A percentile compares a stretch with the other conserved stretches of the same genome.
These are phyloP conservation scores for Butyriboletus appendiculatus DNA, from an alignment of 1,284 basidiomycete genomes.

Conservation along the genomic window DNA sequence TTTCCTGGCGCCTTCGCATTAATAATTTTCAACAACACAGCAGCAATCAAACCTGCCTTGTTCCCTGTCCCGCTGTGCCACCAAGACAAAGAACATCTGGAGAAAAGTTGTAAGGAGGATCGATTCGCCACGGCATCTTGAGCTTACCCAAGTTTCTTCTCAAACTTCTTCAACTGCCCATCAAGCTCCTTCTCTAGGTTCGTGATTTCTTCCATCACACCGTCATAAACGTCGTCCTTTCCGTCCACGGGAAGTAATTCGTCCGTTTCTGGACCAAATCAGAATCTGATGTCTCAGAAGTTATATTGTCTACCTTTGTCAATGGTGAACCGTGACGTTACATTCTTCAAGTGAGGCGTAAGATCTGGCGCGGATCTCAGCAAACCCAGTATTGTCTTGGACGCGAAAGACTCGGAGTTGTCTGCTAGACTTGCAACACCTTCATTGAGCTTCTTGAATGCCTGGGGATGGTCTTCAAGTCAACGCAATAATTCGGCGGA, in stretches of 20 bases:
- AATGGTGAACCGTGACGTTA: conserved; percentile 67
- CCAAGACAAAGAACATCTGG: conserved; percentile 60
- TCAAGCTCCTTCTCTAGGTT: conserved; percentile 74
- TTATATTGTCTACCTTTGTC: conserved; percentile 56
- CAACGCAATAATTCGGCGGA: background rate
- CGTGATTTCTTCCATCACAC: conserved; percentile 67
- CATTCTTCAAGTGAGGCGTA: conserved; percentile 63
- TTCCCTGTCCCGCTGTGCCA: conserved; percentile 87
- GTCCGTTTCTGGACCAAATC: conserved; percentile 49
- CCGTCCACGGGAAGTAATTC: conserved; percentile 76
- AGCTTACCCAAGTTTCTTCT: conserved; percentile 58
- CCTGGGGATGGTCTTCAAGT: conserved; percentile 42
- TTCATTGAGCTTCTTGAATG: conserved; percentile 73
- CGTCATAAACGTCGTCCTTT: conserved; percentile 85
- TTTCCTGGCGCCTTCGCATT: conserved; percentile 57
- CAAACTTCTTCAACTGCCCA: conserved; percentile 58
- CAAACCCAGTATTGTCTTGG: conserved; percentile 72
- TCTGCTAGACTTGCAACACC: conserved; percentile 67
- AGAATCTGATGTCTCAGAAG: conserved; percentile 12
- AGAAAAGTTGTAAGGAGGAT: conserved; percentile 5
- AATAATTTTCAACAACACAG: background rate
- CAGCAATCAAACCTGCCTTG: conserved; percentile 49
- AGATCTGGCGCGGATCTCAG: conserved; percentile 84
- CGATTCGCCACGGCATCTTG: conserved; percentile 8
- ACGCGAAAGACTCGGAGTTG: conserved; percentile 72